These are phyloP conservation scores for Xylariales sp. DNA, from an alignment of 2,329 filamentous ascomycete species.

Conservation along the genomic window DNA sequence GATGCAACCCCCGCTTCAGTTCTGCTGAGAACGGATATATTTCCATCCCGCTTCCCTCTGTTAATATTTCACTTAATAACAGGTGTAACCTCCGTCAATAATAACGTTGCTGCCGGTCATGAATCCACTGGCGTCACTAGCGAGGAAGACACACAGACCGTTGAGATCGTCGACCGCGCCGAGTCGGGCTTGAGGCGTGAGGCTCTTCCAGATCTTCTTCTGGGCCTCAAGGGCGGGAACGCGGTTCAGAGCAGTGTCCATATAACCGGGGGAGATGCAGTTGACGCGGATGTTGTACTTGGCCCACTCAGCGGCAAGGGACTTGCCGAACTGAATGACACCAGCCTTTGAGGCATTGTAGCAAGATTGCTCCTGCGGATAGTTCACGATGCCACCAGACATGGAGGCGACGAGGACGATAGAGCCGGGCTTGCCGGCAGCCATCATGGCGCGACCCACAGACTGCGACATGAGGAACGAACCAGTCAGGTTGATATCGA, in stretches of 20 bases:
- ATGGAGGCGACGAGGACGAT: conserved; percentile 77
- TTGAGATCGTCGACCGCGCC: conserved; percentile 74
- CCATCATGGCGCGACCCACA: conserved; percentile 70
- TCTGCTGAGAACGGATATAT: no score
- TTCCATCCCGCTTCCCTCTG: not conserved
- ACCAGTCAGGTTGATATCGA: conserved; percentile 79
- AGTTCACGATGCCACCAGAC: conserved; percentile 82
- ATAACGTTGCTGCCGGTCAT: conserved; percentile 74
- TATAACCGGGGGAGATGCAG: conserved; percentile 80
- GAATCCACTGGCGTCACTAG: conserved; percentile 67
- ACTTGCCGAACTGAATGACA: conserved; percentile 74
- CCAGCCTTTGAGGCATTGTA: conserved; percentile 84
- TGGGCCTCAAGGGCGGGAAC: conserved; percentile 73
- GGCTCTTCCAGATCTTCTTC: conserved; percentile 74
- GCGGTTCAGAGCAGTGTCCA: conserved; percentile 79
- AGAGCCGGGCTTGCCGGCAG: conserved; percentile 64
- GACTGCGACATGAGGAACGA: conserved; percentile 74
- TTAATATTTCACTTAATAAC: conserved; percentile 39
- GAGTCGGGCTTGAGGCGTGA: conserved; percentile 70
- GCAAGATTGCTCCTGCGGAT: conserved; percentile 75
- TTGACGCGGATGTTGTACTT: conserved; percentile 78
- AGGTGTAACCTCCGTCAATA: conserved; percentile 67
- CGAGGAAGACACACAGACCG: conserved; percentile 71
- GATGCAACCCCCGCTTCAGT: no score
- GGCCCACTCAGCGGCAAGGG: conserved; percentile 79